Conservation (phyloP, 129 eudicot species). For the Centella asiatica region DNA sequence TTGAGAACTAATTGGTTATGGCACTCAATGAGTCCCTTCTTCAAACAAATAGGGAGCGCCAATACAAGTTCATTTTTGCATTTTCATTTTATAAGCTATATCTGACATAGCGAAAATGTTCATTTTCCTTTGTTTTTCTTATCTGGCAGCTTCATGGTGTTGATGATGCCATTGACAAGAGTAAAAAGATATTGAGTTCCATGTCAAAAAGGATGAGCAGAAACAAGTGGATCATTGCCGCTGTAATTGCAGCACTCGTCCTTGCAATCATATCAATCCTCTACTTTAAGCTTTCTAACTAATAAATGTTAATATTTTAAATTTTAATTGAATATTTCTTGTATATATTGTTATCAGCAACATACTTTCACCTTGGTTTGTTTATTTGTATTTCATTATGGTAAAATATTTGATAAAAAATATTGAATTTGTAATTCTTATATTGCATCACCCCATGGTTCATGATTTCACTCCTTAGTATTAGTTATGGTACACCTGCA, state of each 20-base stretch:
- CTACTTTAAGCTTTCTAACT: constrained; percentile 52
- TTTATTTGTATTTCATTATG: constrained; percentile 5
- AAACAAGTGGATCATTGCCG: constrained; percentile 80
- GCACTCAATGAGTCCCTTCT: background rate
- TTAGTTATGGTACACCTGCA: no score
- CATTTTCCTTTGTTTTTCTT: background rate
- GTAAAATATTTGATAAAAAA: constrained; percentile 3
- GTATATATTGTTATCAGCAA: constrained; percentile 22
- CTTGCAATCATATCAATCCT: constrained; percentile 72
- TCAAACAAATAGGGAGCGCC: background rate
- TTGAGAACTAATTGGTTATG: background rate
- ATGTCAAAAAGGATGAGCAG: constrained; percentile 88
- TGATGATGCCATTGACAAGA: constrained; percentile 88
- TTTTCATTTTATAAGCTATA: background rate
- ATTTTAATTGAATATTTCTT: constrained; percentile 18
- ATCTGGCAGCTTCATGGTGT: constrained; percentile 86
- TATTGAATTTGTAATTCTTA: background rate
- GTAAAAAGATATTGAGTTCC: constrained; percentile 77
- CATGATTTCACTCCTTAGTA: no score
- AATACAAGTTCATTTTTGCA: background rate
- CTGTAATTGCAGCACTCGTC: constrained; percentile 73
- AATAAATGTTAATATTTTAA: constrained; percentile 15
- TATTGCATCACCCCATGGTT: background rate
- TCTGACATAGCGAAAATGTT: background rate
- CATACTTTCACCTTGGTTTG: constrained; percentile 5